Conservation (phyloP, 768 basidiomycete species). For the Postia placenta region DNA sequence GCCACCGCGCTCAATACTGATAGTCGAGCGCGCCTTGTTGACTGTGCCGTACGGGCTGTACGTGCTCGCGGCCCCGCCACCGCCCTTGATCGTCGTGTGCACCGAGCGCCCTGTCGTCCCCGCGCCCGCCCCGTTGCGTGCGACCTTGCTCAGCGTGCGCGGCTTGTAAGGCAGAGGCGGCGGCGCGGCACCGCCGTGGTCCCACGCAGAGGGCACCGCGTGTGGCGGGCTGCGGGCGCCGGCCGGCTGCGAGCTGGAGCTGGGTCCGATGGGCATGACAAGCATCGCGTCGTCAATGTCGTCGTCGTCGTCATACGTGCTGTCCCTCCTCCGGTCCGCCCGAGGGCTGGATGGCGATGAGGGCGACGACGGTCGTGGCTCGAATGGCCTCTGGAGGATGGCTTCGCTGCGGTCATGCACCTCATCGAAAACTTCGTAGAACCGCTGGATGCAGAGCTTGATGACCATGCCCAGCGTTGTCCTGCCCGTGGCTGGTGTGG, state of each 20-base stretch:
- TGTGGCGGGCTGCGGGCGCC: conserved; percentile 32
- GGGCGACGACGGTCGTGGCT: conserved; percentile 4
- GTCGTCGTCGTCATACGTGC: conserved; percentile 52
- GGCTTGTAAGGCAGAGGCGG: conserved; percentile 5
- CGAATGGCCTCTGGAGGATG: conserved; percentile 5
- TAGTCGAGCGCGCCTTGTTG: conserved; percentile 46
- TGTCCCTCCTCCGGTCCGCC: conserved; percentile 21
- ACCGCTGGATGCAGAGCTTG: conserved; percentile 73
- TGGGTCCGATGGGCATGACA: conserved; percentile 62
- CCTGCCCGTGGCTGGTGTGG: conserved; percentile 35
- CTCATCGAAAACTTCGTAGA: conserved; percentile 85
- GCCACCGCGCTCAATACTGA: conserved; percentile 53
- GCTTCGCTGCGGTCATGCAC: conserved; percentile 66
- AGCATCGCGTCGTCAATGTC: conserved; percentile 73
- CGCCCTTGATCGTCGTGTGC: conserved; percentile 27
- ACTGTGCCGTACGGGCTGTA: conserved; percentile 28
- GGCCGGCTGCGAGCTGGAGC: conserved; percentile 16
- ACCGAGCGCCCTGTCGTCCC: conserved; percentile 7
- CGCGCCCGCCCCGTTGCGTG: neutral
- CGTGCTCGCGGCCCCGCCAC: conserved; percentile 21
- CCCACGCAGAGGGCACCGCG: conserved; percentile 1
- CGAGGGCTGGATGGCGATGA: conserved; percentile 14
- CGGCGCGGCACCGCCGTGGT: neutral
- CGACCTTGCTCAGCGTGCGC: neutral
- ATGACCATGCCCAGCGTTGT: conserved; percentile 68